Evolutionary conservation across 441 rosid species (phyloP), one percentile per base, ranked within the genome.

Genomic region (Lagerstroemia fauriei): DNA sequence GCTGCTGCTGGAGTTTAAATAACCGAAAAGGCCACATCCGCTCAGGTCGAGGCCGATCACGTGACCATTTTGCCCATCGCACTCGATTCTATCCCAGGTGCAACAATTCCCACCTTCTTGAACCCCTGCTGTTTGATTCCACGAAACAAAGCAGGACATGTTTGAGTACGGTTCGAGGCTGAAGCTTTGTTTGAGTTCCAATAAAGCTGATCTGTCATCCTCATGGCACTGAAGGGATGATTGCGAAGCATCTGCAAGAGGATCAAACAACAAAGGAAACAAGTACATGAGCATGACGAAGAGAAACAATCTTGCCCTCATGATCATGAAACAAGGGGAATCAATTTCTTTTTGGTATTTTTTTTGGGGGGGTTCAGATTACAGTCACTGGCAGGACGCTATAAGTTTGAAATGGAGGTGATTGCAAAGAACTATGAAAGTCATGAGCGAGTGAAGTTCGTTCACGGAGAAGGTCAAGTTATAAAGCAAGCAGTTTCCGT

Each of bases 181-280:
- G 46, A 71, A 41, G 48, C 46, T 71, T n/a, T 32, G 75, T 47
- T 38, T 71, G 75, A 71, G 48, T 25, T 71, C 48, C 47, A 71
- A 46, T 27, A 71, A 27, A 25, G 75, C 50, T 76, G 24, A 0
- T 14, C 53, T 57, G 81, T 71, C 76, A 22, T 81, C 71, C 56
- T 32, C 63, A 32, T 71, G 75, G 81, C 22, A 50, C 11, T 4
- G 14, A 51, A 18, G 57, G 18, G 18, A 16, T 18, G 57, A 51
- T 17, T 51, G 57, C 8, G 69, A 63, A 25, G 69, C 69, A 63
- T 9, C 31, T 2, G 32, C 63, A 17, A 63, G 4, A 27, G 57
- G 69, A n/a, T 63, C 12, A 14, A 63, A 63, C 32, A 63, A 25
- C 69, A 63, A 7, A 7, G 4, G 69, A 14, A 25, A 14, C 32